Conservation (phyloP, 1,139 yeast genomes). For the Saccharomycopsis hybrid region DNA sequence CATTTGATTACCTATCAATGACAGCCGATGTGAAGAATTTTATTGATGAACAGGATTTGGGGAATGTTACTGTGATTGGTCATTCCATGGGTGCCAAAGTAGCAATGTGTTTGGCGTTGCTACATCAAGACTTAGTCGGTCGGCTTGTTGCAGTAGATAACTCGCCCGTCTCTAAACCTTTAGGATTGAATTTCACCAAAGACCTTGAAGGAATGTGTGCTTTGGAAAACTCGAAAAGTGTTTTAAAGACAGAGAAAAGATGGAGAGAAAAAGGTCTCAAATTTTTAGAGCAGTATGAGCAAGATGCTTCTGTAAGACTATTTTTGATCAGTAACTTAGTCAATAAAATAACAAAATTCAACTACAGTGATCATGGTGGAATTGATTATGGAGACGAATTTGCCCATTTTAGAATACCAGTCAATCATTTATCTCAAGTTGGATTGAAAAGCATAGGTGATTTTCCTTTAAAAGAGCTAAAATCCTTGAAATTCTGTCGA, state of each 20-base stretch:
- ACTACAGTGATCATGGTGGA: slow-evolving; percentile 7
- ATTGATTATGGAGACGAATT: slow-evolving; percentile 26
- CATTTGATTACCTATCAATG: slow-evolving; percentile 39
- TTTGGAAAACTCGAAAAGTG: slow-evolving; percentile 26
- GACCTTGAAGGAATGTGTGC: slow-evolving; percentile 34
- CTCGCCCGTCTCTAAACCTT: slow-evolving; percentile 34
- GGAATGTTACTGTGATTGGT: slow-evolving; percentile 36
- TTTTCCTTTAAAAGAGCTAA: slow-evolving; percentile 36
- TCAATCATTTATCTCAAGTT: slow-evolving; percentile 21
- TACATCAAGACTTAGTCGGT: slow-evolving; percentile 30
- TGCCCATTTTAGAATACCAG: slow-evolving; percentile 31
- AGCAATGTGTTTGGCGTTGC: slow-evolving; percentile 40
- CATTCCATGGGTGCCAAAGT: slow-evolving; percentile 53
- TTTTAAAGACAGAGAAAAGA: slow-evolving; percentile 14
- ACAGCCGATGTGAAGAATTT: slow-evolving; percentile 38
- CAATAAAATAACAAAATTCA: slow-evolving; percentile 14
- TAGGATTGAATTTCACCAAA: slow-evolving; percentile 28
- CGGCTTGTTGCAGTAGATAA: slow-evolving; percentile 44
- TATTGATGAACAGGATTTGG: slow-evolving; percentile 28
- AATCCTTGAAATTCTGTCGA: slow-evolving; percentile 28
- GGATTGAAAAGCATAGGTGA: slow-evolving; percentile 28
- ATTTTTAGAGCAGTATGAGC: slow-evolving; percentile 10
- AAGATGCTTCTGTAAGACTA: slow-evolving; percentile 5
- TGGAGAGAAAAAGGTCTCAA: slow-evolving; percentile 17
- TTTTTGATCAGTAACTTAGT: slow-evolving; percentile 17